phyloP scores from a whole-genome alignment of 2,329 filamentous ascomycete genomes.

The Cytospora leucostoma region DNA sequence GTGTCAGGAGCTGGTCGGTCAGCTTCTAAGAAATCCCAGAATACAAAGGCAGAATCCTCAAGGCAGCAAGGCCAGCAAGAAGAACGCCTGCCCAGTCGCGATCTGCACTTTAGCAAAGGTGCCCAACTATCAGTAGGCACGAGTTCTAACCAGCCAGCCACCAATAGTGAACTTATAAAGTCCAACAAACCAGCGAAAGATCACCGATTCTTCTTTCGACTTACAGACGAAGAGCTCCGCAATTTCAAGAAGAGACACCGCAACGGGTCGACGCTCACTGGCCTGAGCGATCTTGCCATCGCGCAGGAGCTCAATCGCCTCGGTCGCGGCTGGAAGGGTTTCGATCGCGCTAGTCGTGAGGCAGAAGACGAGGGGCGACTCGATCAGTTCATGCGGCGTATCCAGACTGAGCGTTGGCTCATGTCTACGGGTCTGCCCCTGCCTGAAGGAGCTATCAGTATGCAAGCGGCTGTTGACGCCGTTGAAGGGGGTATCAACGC shows the following conservation, averaged over 20 bases:
- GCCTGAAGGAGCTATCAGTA: not conserved
- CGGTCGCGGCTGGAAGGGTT: conserved; percentile 12
- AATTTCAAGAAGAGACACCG: not conserved
- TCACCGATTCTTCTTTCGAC: not conserved
- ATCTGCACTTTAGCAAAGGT: not conserved
- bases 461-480: not conserved
- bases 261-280: not conserved
- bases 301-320: conserved; percentile 1
- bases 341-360: not conserved
- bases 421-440: not conserved
- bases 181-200: not conserved
- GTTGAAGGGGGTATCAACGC: not conserved
- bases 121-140: not conserved
- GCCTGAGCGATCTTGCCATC: not conserved
- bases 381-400: not conserved
- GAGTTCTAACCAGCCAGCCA: not conserved
- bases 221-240: conserved; percentile 4
- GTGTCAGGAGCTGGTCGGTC: not conserved
- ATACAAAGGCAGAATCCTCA: not conserved
- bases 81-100: not conserved
- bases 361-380: not conserved
- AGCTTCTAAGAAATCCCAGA: not conserved
- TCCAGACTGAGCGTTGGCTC: not conserved
- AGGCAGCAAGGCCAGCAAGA: not conserved
- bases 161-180: not conserved